Conservation (phyloP, 139 green algal species). For the Gonium pectorale region DNA sequence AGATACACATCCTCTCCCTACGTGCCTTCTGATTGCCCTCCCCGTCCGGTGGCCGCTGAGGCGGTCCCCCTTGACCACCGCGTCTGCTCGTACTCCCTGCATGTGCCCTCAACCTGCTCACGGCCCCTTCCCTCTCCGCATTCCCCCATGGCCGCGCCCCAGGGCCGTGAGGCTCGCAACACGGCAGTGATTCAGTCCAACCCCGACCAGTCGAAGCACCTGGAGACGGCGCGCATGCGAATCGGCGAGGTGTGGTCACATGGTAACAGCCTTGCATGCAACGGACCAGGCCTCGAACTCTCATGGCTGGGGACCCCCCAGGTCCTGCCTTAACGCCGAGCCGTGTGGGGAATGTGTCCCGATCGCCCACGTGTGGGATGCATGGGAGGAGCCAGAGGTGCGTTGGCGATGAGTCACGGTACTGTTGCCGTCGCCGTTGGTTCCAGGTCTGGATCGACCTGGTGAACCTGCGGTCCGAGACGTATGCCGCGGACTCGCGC, state of each 20-base stretch:
- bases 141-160: too few species aligned
- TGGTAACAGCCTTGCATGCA: not conserved
- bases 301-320: too few species aligned
- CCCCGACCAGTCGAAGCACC: slow-evolving; percentile 98
- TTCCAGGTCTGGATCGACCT: slow-evolving; percentile 97
- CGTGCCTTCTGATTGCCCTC: too few species aligned
- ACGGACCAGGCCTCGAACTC: too few species aligned
- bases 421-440: slow-evolving; percentile 25
- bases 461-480: slow-evolving; percentile 96
- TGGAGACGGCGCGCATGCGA: slow-evolving; percentile 96
- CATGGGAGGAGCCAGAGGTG: not conserved
- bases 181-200: slow-evolving; percentile 94
- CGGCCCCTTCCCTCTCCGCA: not conserved
- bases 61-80: too few species aligned
- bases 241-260: slow-evolving; percentile 52
- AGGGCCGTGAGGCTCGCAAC: slow-evolving; percentile 62
- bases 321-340: too few species aligned
- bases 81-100: too few species aligned
- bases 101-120: too few species aligned
- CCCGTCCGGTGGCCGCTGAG: too few species aligned
- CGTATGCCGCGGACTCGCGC: slow-evolving; percentile 87
- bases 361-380: not conserved
- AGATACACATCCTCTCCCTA: too few species aligned
- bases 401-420: slow-evolving; percentile 13
- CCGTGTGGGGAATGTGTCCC: too few species aligned